Evolutionary conservation across 2,329 filamentous ascomycete species (phyloP), one percentile per base, ranked within the genome.

Genomic region (Penicillium sp.): DNA sequence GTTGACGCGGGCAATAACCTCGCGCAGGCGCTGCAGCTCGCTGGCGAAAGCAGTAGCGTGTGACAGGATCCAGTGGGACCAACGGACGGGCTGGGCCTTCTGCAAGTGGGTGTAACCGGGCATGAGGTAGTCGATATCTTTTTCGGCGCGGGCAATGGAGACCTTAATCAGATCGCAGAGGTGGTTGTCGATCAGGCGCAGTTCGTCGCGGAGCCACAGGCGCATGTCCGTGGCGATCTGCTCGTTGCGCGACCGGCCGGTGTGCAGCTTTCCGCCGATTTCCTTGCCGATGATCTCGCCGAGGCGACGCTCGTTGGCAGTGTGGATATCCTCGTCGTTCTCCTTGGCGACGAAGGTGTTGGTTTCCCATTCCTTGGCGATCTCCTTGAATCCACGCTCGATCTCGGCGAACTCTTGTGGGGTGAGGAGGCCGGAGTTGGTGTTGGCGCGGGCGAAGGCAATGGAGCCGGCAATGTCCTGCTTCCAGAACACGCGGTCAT

Each of bases 221-320:
- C 91, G 87, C 89, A 96, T 93, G 67, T 96, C 91, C 21, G 88
- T 92, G 45, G 87, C 91, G 53, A 96, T 86, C 76, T 96, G 92
- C 75, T 97, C 92, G 68, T 96, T 96, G 64, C 92, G 84, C 72
- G 88, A 92, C 48, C 92, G 87, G 41, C 88, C 88, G 3, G 92
- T 96, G 75, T 96, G 92, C 54, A 96, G 83, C 78, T 96, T 96
- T 22, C 92, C 91, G 1, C 88, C 90, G 53, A 89, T 86, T 24
- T 92, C 84, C 72, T 89, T 92, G 66, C 92, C 90, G 58, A 96
- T 92, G 58, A 96, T 82, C 78, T 96, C 92, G 48, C 89, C 88
- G 2, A 90, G 75, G 2, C 88, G 83, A 50, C 88, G 85, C 74
- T 89, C 86, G 62, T 89, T 88, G 53, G 86, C 86, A 1, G 86